Conservation (phyloP, 2,329 filamentous ascomycete genomes). For the Aureobasidium sp. region DNA sequence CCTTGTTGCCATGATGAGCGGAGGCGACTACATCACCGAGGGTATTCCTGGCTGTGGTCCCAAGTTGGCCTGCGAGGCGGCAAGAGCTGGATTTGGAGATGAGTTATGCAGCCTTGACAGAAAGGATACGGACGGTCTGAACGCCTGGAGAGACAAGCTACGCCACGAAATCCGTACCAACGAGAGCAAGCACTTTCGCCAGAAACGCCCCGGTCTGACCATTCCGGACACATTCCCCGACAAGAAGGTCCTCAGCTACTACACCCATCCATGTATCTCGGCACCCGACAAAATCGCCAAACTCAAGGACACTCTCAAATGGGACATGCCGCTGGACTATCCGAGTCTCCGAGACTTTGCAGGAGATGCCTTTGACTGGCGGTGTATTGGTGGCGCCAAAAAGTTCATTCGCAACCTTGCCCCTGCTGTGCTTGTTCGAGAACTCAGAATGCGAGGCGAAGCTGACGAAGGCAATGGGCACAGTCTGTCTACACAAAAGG, state of each 20-base stretch:
- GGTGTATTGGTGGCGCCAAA: constrained; percentile 63
- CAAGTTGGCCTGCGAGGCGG: constrained; percentile 83
- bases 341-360: constrained; percentile 63
- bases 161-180: constrained; percentile 74
- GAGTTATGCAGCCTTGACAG: constrained; percentile 59
- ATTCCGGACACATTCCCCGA: constrained; percentile 80
- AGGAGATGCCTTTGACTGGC: constrained; percentile 79
- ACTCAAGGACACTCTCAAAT: constrained; percentile 46
- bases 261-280: constrained; percentile 80
- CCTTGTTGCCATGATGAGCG: constrained; percentile 85
- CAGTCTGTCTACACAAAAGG: constrained; percentile 32
- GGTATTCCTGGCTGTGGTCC: constrained; percentile 82
- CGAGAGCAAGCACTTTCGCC: constrained; percentile 69
- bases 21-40: constrained; percentile 85
- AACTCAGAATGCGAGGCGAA: constrained; percentile 35
- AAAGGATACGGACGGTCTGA: constrained; percentile 51
- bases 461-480: constrained; percentile 7
- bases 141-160: constrained; percentile 63
- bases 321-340: constrained; percentile 57
- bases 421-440: constrained; percentile 61
- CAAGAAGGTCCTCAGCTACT: constrained; percentile 69
- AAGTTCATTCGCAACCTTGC: constrained; percentile 78
- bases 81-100: constrained; percentile 74
- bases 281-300: constrained; percentile 46
- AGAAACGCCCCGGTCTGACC: constrained; percentile 60